Evolutionary conservation across 148 eudicot species (phyloP).

Genomic region (Chenopodium album): DNA sequence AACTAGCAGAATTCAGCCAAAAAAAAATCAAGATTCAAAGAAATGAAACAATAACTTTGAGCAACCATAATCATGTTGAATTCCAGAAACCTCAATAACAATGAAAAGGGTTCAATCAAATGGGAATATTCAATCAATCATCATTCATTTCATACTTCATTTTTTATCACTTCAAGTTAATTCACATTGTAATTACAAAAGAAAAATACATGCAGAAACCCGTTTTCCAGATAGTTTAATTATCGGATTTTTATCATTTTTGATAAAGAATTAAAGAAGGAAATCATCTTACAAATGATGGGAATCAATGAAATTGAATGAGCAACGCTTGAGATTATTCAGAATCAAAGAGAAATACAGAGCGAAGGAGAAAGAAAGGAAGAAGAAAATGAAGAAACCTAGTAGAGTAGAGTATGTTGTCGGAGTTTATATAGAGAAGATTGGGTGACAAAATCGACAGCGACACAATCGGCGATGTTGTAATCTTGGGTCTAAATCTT

Average conservation of each 20-base stretch:
- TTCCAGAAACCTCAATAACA: not conserved
- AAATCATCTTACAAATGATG: not conserved
- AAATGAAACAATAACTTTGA: not conserved
- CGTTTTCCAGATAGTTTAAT: not conserved
- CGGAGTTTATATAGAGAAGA: not conserved
- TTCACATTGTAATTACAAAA: not conserved
- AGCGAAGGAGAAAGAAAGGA: not conserved
- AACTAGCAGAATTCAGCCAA: not conserved
- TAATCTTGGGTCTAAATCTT: not conserved
- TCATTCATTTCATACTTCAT: not conserved
- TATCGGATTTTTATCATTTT: not conserved
- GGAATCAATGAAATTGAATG: too few species aligned
- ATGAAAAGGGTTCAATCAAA: not conserved
- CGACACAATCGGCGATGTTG: not conserved
- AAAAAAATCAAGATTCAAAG: not conserved
- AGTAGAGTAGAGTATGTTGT: not conserved
- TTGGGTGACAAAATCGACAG: not conserved
- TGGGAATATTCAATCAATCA: not conserved
- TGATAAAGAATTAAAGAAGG: not conserved
- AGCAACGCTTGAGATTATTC: not conserved
- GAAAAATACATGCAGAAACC: not conserved
- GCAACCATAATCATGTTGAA: not conserved
- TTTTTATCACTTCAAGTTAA: too few species aligned
- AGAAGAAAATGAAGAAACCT: constrained; percentile 2
- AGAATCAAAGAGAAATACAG: not conserved